Conservation (phyloP, 2,329 filamentous ascomycete genomes). For the Camptophora hylomeconis region DNA sequence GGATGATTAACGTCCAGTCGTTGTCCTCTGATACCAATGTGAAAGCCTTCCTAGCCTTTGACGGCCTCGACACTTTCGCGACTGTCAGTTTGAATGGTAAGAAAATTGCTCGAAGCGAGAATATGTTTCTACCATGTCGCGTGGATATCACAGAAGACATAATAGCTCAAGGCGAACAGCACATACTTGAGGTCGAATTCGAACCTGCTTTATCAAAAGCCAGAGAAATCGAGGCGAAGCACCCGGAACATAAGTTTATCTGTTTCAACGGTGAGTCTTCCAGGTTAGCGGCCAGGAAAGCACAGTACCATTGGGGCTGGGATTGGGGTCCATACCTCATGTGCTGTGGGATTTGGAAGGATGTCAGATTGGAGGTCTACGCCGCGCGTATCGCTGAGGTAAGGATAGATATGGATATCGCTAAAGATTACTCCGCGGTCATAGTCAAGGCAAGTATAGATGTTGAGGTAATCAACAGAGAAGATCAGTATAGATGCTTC, state of each 20-base stretch:
- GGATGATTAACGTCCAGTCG: too few species aligned
- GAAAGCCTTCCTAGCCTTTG: conserved; percentile 53
- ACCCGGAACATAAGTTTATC: conserved; percentile 34
- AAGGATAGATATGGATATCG: conserved; percentile 28
- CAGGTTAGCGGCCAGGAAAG: conserved; percentile 42
- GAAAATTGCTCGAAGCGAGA: conserved; percentile 55
- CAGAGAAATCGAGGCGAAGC: conserved; percentile 28
- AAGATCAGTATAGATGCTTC: too few species aligned
- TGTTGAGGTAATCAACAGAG: conserved; percentile 13
- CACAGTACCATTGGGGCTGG: conserved; percentile 57
- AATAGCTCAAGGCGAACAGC: too few species aligned
- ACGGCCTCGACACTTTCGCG: conserved; percentile 69
- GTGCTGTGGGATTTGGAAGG: conserved; percentile 53
- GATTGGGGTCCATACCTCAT: conserved; percentile 56
- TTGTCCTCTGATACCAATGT: conserved; percentile 8
- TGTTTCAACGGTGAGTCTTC: conserved; percentile 34
- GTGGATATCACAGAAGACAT: conserved; percentile 40
- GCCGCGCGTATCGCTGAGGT: conserved; percentile 45
- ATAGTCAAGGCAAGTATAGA: conserved; percentile 26
- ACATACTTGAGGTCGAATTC: conserved; percentile 38
- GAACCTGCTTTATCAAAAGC: conserved; percentile 34
- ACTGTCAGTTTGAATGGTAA: conserved; percentile 56
- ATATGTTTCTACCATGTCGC: conserved; percentile 65
- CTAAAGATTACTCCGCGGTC: conserved; percentile 27
- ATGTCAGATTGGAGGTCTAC: conserved; percentile 54